Evolutionary conservation across 805 yeast genomes (phyloP), one percentile per base, ranked within the genome.

Genomic region (Candida nonsorbophila): DNA sequence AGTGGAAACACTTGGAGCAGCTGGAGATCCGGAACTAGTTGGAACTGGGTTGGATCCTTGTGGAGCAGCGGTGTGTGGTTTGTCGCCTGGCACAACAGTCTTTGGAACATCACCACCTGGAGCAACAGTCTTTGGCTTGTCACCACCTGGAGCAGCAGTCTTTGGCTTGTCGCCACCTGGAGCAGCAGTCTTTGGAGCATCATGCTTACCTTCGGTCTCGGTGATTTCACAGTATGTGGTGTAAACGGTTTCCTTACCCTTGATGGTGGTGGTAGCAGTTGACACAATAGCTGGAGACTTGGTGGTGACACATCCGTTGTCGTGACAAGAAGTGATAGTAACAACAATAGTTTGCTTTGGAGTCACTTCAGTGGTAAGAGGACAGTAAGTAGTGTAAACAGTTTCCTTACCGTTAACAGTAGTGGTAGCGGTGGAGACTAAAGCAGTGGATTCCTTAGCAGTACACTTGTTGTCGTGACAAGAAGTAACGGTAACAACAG

Each of bases 301-400:
- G 6, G 43, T 16, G 18, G 43, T 22, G 19, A 25, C 36, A 40
- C 67, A 60, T 33, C 38, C 49, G 40, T 57, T 24, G 29, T 50
- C 49, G 4, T 47, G 33, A 35, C 67, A 61, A 12, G 63, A 53
- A 16, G 67, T 55, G 28, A 54, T 41, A 11, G 62, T 55, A n/a
- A 58, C 28, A 13, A 51, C 49, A 14, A 62, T 56, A 17, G 57
- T 47, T 3, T 41, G 31, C 11, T 28, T 24, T 9, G 22, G 38
- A n/a, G 48, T 37, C 15, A 28, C 40, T 22, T 30, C 30, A 12
- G 11, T 22, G 7, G 31, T 18, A 14, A 44, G 35, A 37, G 49
- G 49, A 37, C 47, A 42, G 26, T 25, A 33, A 13, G 42, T 30
- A 11, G 42, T 27, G 32, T 38, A 28, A 16, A 32, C 14, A 15